Evolutionary conservation across 768 basidiomycete genomes (phyloP).

Genomic region (Trametopsis cervina): DNA sequence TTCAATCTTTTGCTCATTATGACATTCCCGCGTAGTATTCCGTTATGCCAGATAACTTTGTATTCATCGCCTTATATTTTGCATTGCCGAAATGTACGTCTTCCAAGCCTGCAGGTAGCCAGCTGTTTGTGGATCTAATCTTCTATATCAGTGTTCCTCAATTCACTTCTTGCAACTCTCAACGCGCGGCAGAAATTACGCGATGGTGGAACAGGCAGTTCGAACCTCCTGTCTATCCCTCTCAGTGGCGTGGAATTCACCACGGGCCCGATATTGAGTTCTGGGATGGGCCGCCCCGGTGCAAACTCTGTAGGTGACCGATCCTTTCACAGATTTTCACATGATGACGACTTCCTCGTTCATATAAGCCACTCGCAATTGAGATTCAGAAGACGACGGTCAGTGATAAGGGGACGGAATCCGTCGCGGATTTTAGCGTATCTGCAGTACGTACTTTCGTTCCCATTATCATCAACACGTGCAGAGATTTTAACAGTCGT

Average conservation of each 20-base stretch:
- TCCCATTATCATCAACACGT: no score
- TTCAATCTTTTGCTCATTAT: not conserved
- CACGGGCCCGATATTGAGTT: not conserved
- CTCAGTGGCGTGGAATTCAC: not conserved
- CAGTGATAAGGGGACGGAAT: not conserved
- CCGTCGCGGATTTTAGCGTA: not conserved
- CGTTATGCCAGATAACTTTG: conserved; percentile 13
- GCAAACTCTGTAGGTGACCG: not conserved
- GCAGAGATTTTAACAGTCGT: no score
- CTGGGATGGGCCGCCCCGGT: not conserved
- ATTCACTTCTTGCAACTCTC: conserved; percentile 7
- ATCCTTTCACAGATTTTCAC: not conserved
- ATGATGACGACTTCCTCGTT: not conserved
- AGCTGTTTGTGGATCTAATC: no score
- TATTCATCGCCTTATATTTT: conserved; percentile 13
- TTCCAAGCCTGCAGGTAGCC: no score
- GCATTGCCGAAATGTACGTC: conserved; percentile 10
- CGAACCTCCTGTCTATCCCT: conserved; percentile 6
- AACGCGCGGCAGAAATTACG: conserved; percentile 14
- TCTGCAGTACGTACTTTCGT: not conserved
- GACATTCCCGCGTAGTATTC: conserved; percentile 11
- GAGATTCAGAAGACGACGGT: not conserved
- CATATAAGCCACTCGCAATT: not conserved
- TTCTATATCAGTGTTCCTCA: conserved; percentile 3
- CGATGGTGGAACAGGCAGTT: not conserved